A percentile compares a stretch with the other conserved stretches of the same genome.
These are phyloP conservation scores for Suhomyces kilbournensis DNA, from an alignment of 805 yeast genomes.

Conservation along the genomic window DNA sequence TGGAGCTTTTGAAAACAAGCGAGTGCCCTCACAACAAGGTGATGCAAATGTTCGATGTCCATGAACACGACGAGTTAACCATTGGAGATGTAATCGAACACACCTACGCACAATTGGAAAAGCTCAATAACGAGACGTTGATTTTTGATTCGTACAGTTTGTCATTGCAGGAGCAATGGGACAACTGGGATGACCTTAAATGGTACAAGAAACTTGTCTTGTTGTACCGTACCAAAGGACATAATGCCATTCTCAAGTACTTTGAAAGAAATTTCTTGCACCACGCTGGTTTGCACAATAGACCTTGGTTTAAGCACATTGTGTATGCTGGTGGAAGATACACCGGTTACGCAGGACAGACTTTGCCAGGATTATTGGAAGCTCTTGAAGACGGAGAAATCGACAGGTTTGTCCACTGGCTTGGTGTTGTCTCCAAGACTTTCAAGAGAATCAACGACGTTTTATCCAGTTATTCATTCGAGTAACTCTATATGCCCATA, in stretches of 20 bases:
- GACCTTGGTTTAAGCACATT: conserved; percentile 64
- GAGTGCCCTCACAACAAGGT: conserved; percentile 11
- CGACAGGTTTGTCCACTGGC: conserved; percentile 42
- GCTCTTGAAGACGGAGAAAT: conserved; percentile 48
- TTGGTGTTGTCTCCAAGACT: conserved; percentile 41
- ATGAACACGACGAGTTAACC: conserved; percentile 17
- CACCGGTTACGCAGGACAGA: conserved; percentile 49
- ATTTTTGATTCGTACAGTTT: conserved; percentile 27
- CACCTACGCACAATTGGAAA: conserved; percentile 18
- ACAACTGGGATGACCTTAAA: conserved; percentile 28
- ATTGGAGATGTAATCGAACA: conserved; percentile 22
- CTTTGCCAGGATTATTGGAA: conserved; percentile 60
- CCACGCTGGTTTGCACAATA: conserved; percentile 43
- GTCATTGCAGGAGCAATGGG: conserved; percentile 27
- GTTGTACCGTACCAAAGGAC: conserved; percentile 27
- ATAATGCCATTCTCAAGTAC: conserved; percentile 38
- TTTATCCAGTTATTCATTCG: neutral
- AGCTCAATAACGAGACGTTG: conserved; percentile 19
- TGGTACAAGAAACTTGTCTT: conserved; percentile 38
- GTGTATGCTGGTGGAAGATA: conserved; percentile 57
- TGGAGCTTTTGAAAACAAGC: conserved; percentile 13
- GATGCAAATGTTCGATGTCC: neutral
- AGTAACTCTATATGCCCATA: neutral
- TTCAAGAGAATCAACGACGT: conserved; percentile 24
- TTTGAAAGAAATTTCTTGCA: conserved; percentile 55